These are phyloP conservation scores for Vicia faba DNA, from an alignment of 306 rosid species.

Conservation along the genomic window DNA sequence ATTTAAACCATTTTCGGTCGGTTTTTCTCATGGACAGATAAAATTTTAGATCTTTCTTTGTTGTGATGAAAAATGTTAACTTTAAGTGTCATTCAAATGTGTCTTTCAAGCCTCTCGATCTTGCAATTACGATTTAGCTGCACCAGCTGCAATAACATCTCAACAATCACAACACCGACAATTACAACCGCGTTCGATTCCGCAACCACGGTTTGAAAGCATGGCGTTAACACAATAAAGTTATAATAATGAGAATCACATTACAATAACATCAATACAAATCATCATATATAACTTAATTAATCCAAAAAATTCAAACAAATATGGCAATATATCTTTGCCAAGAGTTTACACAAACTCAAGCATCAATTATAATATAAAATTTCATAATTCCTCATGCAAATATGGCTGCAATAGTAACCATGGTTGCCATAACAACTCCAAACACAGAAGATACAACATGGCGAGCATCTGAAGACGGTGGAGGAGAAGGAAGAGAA, in stretches of 20 bases:
- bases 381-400: background rate
- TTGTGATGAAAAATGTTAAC: too few relatives aligned
- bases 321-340: background rate
- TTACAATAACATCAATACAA: background rate
- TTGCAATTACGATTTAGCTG: too few relatives aligned
- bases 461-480: constrained; percentile 34
- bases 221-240: background rate
- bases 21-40: too few relatives aligned
- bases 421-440: background rate
- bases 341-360: background rate
- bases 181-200: too few relatives aligned
- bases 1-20: too few relatives aligned
- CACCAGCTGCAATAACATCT: too few relatives aligned
- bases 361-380: background rate
- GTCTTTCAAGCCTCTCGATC: too few relatives aligned
- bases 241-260: background rate
- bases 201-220: too few relatives aligned
- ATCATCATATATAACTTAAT: background rate
- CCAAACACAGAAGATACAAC: background rate
- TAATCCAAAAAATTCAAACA: background rate
- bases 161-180: too few relatives aligned
- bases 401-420: constrained; percentile 26
- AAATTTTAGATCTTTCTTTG: too few relatives aligned
- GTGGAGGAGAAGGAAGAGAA: constrained; percentile 43
- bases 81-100: too few relatives aligned